Conservation (phyloP, 306 rosid genomes). For the Luffa aegyptiaca region DNA sequence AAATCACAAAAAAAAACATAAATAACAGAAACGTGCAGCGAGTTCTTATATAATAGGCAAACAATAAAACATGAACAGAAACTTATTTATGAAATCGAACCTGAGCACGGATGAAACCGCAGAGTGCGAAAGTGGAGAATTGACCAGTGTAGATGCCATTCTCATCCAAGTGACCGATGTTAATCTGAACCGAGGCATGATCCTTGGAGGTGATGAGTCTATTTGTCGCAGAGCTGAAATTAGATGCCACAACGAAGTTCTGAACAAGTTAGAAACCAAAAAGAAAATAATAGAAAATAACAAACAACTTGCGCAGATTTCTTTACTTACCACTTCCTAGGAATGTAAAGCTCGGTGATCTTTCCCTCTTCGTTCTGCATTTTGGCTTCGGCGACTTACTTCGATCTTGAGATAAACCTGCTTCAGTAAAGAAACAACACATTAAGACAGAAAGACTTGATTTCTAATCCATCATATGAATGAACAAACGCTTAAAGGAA, state of each 20-base stretch:
- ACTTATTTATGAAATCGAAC: conserved; percentile 8
- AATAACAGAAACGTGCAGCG: background rate
- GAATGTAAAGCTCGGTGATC: conserved; percentile 42
- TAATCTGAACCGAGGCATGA: conserved; percentile 71
- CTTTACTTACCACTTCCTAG: conserved; percentile 26
- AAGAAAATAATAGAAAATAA: background rate
- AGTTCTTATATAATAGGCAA: background rate
- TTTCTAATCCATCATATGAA: background rate
- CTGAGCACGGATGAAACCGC: conserved; percentile 75
- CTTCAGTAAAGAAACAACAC: background rate
- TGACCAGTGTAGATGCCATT: conserved; percentile 56
- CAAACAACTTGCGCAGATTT: background rate
- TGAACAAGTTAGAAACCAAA: background rate
- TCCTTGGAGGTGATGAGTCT: conserved; percentile 69
- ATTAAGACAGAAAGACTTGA: background rate
- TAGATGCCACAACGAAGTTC: background rate
- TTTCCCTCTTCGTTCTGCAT: conserved; percentile 47
- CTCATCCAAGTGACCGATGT: conserved; percentile 70
- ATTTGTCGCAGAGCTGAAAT: conserved; percentile 66
- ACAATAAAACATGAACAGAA: background rate
- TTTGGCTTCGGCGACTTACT: background rate
- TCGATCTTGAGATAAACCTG: background rate
- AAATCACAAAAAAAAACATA: background rate
- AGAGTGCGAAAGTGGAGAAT: conserved; percentile 63
- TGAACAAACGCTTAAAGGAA: background rate